Conservation (phyloP, 305 asterid species). For the Fraxinus sp. region DNA sequence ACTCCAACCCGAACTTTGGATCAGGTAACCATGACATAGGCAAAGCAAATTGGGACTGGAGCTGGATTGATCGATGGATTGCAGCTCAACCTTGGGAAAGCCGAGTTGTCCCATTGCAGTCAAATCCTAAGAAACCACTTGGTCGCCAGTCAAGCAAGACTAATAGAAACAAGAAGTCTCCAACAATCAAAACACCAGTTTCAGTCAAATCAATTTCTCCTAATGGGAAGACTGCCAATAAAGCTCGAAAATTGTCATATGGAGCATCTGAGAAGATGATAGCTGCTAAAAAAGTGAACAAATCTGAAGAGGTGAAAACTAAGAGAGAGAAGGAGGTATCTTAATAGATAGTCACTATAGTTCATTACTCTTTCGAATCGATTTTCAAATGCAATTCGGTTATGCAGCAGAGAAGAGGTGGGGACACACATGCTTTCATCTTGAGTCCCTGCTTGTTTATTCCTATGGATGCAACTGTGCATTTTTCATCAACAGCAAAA, state of each 20-base stretch:
- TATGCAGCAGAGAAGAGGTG: slow-evolving; percentile 1
- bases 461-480: background rate
- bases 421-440: background rate
- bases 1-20: slow-evolving; percentile 50
- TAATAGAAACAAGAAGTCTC: slow-evolving; percentile 36
- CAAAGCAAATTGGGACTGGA: slow-evolving; percentile 89
- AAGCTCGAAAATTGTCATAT: slow-evolving; percentile 47
- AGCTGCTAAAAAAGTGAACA: slow-evolving; percentile 38
- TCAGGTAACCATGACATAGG: slow-evolving; percentile 49
- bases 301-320: slow-evolving; percentile 36
- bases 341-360: background rate
- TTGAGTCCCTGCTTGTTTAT: slow-evolving; percentile 9
- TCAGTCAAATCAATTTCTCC: slow-evolving; percentile 49
- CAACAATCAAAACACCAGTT: slow-evolving; percentile 36
- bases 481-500: slow-evolving; percentile 6
- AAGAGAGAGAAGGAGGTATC: slow-evolving; percentile 33
- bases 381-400: slow-evolving; percentile 3
- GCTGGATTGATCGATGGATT: slow-evolving; percentile 98
- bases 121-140: slow-evolving; percentile 53
- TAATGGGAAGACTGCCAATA: slow-evolving; percentile 45
- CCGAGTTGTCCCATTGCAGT: slow-evolving; percentile 39
- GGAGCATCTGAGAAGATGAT: slow-evolving; percentile 39
- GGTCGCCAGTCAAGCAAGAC: slow-evolving; percentile 35
- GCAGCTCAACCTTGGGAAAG: slow-evolving; percentile 98
- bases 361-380: background rate